These are phyloP conservation scores for Coemansia sp. DNA, from an alignment of 192 early-diverging fungal species.

Conservation along the genomic window DNA sequence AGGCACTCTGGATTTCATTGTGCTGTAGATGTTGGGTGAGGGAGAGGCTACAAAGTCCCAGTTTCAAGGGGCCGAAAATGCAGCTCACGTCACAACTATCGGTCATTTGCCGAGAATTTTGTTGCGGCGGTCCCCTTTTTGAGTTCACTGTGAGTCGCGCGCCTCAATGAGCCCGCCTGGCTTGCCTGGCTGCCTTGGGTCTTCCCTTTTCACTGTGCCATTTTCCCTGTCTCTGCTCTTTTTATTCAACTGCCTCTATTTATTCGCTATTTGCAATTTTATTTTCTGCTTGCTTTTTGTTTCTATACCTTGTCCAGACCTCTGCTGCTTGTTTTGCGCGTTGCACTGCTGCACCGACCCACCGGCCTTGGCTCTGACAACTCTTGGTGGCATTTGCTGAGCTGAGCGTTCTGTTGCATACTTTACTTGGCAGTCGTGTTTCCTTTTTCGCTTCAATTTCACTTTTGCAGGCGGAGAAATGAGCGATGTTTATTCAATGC, in stretches of 20 bases:
- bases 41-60: not conserved
- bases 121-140: not conserved
- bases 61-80: not conserved
- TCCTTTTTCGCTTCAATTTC: not conserved
- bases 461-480: constrained; percentile 20
- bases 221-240: not conserved
- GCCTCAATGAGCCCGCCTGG: too few relatives aligned
- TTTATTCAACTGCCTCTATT: not conserved
- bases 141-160: not conserved
- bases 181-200: not conserved
- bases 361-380: not conserved
- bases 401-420: not conserved
- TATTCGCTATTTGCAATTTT: too few relatives aligned
- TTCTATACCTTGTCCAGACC: too few relatives aligned
- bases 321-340: not conserved
- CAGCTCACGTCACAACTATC: not conserved
- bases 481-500: constrained; percentile 53
- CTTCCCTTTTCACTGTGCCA: not conserved
- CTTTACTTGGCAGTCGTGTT: not conserved
- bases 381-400: not conserved
- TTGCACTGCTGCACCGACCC: not conserved
- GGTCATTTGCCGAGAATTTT: not conserved
- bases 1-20: not conserved
- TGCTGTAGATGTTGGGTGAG: not conserved
- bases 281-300: too few relatives aligned